Evolutionary conservation across 306 rosid genomes (phyloP).

Genomic region (Leucaena leucocephala): DNA sequence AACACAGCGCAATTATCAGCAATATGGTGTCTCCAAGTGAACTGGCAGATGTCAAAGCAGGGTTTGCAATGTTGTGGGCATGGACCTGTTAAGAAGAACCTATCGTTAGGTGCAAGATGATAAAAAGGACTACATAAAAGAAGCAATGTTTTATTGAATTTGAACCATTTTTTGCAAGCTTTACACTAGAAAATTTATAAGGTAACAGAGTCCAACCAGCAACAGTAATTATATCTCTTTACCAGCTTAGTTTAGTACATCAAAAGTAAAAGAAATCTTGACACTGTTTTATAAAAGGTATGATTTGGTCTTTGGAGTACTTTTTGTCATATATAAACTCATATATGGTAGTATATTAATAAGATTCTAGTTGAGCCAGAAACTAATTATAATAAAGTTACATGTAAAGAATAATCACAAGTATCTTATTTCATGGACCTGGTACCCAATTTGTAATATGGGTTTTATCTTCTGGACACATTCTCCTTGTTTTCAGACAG

Average conservation of each 20-base stretch:
- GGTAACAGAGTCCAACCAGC: not conserved
- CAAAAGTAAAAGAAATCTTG: too few species aligned
- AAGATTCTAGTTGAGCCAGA: not conserved
- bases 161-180: not conserved
- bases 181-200: not conserved
- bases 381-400: too few species aligned
- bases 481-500: not conserved
- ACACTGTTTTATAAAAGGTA: not conserved
- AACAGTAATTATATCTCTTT: not conserved
- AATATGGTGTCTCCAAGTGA: slow-evolving; percentile 71
- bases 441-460: not conserved
- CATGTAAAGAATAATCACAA: too few species aligned
- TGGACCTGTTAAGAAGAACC: slow-evolving; percentile 42
- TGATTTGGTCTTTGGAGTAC: not conserved
- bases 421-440: slow-evolving; percentile 37
- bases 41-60: slow-evolving; percentile 33
- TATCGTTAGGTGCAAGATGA: slow-evolving; percentile 6
- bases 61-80: slow-evolving; percentile 41
- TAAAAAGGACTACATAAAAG: not conserved
- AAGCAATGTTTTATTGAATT: not conserved
- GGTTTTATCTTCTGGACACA: not conserved
- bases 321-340: not conserved
- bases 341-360: too few species aligned
- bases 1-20: slow-evolving; percentile 70
- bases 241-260: too few species aligned